Evolutionary conservation across 2,329 filamentous ascomycete species (phyloP), one percentile per base, ranked within the genome.

Genomic region (Fragosphaeria purpurea): DNA sequence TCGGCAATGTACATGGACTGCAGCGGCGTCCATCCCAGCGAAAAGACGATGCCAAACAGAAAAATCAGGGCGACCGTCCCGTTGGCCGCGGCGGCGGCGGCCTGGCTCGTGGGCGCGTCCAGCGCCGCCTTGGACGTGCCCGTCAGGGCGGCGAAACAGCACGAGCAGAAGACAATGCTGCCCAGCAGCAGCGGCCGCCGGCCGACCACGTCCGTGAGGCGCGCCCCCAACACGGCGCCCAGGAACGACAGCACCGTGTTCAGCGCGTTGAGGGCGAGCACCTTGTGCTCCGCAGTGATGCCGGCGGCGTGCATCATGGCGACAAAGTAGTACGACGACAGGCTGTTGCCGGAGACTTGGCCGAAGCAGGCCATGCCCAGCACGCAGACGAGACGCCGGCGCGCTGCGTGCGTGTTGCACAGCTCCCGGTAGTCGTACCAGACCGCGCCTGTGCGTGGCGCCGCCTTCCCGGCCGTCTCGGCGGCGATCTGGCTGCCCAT

Each of bases 321-420:
- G 13, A 77, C 70, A 59, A 82, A 75, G 60, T 82, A 82, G 51
- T 78, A 80, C 5, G 71, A 69, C 42, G 65, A 68, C 49, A 74
- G 55, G 47, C 66, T 70, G 60, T 75, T 74, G 32, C 72, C 75
- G 41, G 69, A 71, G 43, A 49, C 34, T 71, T 66, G 2, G 71
- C 70, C 0, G 69, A 54, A 56, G 44, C 46, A 49, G 35, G 66
- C 61, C 50, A 73, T 65, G 46, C 62, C 62, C 13, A 69, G 61
- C 33, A 70, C 70, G 53, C 64, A 67, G 30, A 65, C 57, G 4
- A 74, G 61, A 22, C 71, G 65, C 52, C 70, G 71, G 44, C 63
- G 61, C 7, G 65, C 65, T 4, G 63, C 59, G 8, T 59, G 61
- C 51, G 60, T 65, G 58, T 65, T 67, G 58, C 71, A 69, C 10